Conservation (phyloP, 192 early-diverging fungal genomes). For the Linderina pennispora region DNA sequence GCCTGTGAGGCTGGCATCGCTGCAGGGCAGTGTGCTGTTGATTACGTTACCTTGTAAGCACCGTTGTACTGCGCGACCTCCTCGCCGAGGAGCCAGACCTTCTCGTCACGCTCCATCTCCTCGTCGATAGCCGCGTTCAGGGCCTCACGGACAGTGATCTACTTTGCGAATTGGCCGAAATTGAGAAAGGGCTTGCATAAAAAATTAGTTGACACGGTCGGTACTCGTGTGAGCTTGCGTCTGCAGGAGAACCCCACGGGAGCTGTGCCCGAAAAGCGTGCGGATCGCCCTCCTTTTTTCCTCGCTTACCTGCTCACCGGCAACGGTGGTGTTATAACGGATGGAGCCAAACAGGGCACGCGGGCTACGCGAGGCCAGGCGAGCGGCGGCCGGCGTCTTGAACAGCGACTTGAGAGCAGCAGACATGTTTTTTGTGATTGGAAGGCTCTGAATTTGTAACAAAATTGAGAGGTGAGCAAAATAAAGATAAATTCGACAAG, state of each 20-base stretch:
- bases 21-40: neutral
- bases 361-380: conserved; percentile 29
- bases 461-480: neutral
- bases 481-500: neutral
- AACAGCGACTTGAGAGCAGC: conserved; percentile 29
- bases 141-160: conserved; percentile 97
- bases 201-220: no score
- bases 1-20: neutral
- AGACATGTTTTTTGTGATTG: conserved; percentile 22
- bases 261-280: neutral
- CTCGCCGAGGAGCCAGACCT: conserved; percentile 91
- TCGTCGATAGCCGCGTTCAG: conserved; percentile 96
- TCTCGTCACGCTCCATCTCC: conserved; percentile 89
- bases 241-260: neutral
- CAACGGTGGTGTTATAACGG: conserved; percentile 28
- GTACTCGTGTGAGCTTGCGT: no score
- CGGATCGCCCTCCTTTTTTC: neutral
- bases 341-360: conserved; percentile 18
- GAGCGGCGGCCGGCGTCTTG: conserved; percentile 35
- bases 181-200: neutral
- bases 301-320: conserved; percentile 34
- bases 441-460: no score
- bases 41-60: conserved; percentile 85
- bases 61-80: conserved; percentile 99
- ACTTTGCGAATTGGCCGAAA: conserved; percentile 9